Evolutionary conservation across 331 rosid genomes (phyloP), one percentile per base, ranked within the genome.

Genomic region (Acacia concinna): DNA sequence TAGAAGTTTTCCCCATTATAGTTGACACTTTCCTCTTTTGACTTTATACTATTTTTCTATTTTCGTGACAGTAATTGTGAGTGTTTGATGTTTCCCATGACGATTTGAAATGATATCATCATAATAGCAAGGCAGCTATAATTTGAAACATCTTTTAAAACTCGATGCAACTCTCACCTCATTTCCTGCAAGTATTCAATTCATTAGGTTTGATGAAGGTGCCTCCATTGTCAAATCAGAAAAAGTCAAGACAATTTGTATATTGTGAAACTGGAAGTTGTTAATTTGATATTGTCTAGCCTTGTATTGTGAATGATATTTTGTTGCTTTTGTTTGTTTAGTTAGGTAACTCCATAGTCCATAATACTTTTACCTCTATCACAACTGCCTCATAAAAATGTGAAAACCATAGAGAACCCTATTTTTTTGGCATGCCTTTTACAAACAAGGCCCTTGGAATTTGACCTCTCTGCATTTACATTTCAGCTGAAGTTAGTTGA

Each of bases 401-500:
- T 65, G 44, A 60, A 75, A 31, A 68, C 63, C 64, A 69, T 62
- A 54, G 14, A 34, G 62, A 84, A 71, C 38, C 31, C 7, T 27
- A 15, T 27, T 67, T 67, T 25, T 41, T 49, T 38, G 35, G 52
- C 46, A 27, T 57, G 73, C 54, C 80, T 38, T 40, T 32, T 43
- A 41, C 37, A 8, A 28, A n/a, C 30, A 20, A 32, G 14, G 49
- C 64, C 25, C 60, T 72, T 56, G 57, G 52, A 65, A 73, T 63
- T 73, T 79, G 44, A 78, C 31, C 37, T 64, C 64, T 18, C 68
- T 64, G 43, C 40, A 38, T 70, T 79, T 76, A 14, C 74, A 32
- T 86, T 86, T 78, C 90, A 95, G 98, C 84, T 91, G 78, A 93
- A 83, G 86, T 25, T 85, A 71, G 86, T 92, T 47, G 90, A 88